Percentiles rank a stretch among this genome's conserved stretches.
phyloP scores from a whole-genome alignment of 202 grass and related monocot species.

The Panicum virgatum region DNA sequence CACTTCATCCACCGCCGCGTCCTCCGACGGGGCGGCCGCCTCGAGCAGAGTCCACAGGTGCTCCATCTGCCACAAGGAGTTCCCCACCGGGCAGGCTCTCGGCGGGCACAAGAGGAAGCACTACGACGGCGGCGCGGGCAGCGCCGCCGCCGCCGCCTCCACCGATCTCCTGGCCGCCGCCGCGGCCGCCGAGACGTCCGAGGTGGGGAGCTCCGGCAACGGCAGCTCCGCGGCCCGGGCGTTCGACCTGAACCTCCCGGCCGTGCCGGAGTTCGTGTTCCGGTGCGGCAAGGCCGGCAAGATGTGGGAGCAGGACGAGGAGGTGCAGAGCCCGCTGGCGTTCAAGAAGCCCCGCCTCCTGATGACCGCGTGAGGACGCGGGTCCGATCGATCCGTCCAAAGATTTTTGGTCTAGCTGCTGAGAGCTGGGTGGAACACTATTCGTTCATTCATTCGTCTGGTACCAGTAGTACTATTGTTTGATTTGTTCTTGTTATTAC shows the following conservation, averaged over 20 bases:
- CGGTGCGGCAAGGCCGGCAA: constrained; percentile 47
- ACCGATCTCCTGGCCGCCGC: neutral
- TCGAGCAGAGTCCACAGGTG: constrained; percentile 66
- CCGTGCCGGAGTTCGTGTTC: constrained; percentile 70
- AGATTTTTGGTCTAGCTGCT: constrained; percentile 41
- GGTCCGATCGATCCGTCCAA: constrained; percentile 29
- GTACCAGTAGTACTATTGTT: constrained; percentile 35
- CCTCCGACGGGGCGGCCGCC: constrained; percentile 27
- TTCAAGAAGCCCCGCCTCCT: constrained; percentile 97
- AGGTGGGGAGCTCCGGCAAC: constrained; percentile 65
- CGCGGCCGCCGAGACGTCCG: constrained; percentile 42
- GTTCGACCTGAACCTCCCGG: constrained; percentile 92
- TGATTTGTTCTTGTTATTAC: constrained; percentile 46
- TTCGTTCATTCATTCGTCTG: constrained; percentile 53
- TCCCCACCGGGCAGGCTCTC: constrained; percentile 86
- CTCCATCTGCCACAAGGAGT: constrained; percentile 86
- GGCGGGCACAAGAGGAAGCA: constrained; percentile 98
- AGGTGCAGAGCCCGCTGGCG: constrained; percentile 95
- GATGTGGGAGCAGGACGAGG: constrained; percentile 70
- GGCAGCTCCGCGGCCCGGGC: constrained; percentile 49
- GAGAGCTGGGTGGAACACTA: constrained; percentile 24
- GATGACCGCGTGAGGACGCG: constrained; percentile 40
- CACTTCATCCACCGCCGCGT: constrained; percentile 58
- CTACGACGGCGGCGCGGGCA: constrained; percentile 68
- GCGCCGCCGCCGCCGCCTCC: constrained; percentile 17